Conservation (phyloP, 352 stramenopile species). For the Pythium vanterpoolii region DNA sequence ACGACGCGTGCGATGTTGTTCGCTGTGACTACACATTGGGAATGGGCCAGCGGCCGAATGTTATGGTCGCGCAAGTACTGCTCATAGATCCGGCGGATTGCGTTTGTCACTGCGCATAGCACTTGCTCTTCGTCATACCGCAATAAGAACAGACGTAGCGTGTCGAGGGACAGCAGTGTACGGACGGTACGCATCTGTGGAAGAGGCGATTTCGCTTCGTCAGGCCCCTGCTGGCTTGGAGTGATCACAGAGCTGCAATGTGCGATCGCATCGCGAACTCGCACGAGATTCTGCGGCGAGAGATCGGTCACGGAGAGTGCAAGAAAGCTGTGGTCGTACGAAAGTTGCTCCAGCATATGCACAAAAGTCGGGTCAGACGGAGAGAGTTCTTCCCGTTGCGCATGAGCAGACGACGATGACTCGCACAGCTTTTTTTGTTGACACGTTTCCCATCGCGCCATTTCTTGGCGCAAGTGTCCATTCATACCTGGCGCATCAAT, state of each 20-base stretch:
- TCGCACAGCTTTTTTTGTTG: too few species aligned
- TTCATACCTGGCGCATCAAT: constrained; percentile 1
- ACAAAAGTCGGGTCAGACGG: constrained; percentile 23
- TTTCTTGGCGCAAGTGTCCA: not conserved
- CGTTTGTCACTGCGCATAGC: constrained; percentile 21
- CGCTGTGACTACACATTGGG: constrained; percentile 28
- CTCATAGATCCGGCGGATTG: constrained; percentile 23
- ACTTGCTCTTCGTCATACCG: constrained; percentile 30
- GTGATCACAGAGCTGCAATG: not conserved
- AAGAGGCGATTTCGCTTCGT: not conserved
- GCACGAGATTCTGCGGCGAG: constrained; percentile 25
- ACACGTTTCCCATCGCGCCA: too few species aligned
- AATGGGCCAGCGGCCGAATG: constrained; percentile 10
- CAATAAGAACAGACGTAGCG: constrained; percentile 33
- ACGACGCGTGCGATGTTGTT: constrained; percentile 40
- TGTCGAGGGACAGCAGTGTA: constrained; percentile 39
- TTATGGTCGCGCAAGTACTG: constrained; percentile 20
- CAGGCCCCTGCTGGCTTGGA: not conserved
- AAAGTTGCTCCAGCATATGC: constrained; percentile 37
- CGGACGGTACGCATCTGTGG: constrained; percentile 29
- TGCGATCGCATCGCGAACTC: constrained; percentile 29
- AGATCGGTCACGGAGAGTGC: constrained; percentile 28
- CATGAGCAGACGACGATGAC: too few species aligned
- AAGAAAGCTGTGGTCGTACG: constrained; percentile 28
- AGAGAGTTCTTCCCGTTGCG: too few species aligned